A percentile compares a stretch with the other conserved stretches of the same genome.
Evolutionary conservation across 768 basidiomycete genomes (phyloP).

Genomic region (Suillus plorans): DNA sequence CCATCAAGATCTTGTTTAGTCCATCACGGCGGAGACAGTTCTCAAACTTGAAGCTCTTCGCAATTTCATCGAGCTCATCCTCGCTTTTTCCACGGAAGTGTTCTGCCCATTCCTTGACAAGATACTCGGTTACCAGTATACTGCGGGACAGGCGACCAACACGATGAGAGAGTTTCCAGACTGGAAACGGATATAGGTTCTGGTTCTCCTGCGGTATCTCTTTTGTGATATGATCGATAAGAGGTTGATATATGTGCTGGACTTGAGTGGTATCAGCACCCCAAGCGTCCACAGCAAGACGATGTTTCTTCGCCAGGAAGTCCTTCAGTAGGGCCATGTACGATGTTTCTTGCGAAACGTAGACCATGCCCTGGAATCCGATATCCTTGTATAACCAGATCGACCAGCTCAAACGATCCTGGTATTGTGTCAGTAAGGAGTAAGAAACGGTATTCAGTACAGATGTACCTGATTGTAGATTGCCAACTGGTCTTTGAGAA

Average conservation of each 20-base stretch:
- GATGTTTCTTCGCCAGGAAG: constrained; percentile 78
- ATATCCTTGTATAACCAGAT: constrained; percentile 91
- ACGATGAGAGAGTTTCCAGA: constrained; percentile 60
- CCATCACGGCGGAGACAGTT: constrained; percentile 68
- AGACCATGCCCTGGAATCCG: constrained; percentile 86
- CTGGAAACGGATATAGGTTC: constrained; percentile 59
- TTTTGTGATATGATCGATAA: constrained; percentile 58
- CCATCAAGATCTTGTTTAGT: constrained; percentile 55
- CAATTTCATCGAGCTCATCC: constrained; percentile 67
- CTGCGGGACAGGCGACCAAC: constrained; percentile 61
- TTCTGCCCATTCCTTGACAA: constrained; percentile 73
- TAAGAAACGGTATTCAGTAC: neutral
- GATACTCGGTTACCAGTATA: constrained; percentile 69
- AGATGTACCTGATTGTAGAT: constrained; percentile 60
- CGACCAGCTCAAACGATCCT: constrained; percentile 73
- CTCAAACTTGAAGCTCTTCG: constrained; percentile 72
- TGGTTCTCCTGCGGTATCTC: constrained; percentile 54
- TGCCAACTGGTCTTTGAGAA: constrained; percentile 70
- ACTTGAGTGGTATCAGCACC: constrained; percentile 65
- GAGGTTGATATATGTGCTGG: constrained; percentile 59
- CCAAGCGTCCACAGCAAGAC: constrained; percentile 77
- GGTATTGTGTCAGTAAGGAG: neutral
- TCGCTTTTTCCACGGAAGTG: constrained; percentile 60
- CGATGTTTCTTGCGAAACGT: constrained; percentile 63
- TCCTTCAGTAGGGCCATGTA: constrained; percentile 69